A percentile compares a stretch with the other conserved stretches of the same genome.
phyloP scores from a whole-genome alignment of 2,329 filamentous ascomycete species.

The Xylariomycetidae sp. region DNA sequence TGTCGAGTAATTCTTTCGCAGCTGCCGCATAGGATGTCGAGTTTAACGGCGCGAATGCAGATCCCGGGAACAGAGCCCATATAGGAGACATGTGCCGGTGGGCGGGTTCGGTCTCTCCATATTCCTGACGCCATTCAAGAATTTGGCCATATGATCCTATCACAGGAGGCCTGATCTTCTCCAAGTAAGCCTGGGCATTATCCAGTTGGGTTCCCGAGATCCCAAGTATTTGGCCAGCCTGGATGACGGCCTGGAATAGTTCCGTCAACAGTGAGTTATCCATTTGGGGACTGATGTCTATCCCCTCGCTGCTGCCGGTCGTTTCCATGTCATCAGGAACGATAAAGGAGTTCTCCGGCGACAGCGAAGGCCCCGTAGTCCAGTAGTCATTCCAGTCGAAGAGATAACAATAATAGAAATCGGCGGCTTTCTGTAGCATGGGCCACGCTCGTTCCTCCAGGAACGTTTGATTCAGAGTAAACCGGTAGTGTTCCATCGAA shows the following conservation, averaged over 20 bases:
- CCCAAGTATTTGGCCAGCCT: conserved; percentile 9
- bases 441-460: conserved; percentile 19
- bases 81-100: conserved; percentile 18
- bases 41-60: conserved; percentile 11
- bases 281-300: conserved; percentile 11
- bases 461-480: conserved; percentile 26
- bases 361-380: conserved; percentile 13
- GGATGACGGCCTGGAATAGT: conserved; percentile 26
- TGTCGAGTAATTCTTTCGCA: conserved; percentile 9
- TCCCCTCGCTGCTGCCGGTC: conserved; percentile 4
- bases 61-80: conserved; percentile 14
- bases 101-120: conserved; percentile 10
- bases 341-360: conserved; percentile 12
- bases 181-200: conserved; percentile 6
- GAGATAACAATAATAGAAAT: conserved; percentile 35
- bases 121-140: conserved; percentile 18
- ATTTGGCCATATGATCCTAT: conserved; percentile 17
- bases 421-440: conserved; percentile 28
- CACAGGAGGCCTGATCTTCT: conserved; percentile 8
- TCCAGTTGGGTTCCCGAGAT: conserved; percentile 4
- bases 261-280: conserved; percentile 29
- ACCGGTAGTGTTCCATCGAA: conserved; percentile 34
- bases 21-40: conserved; percentile 8
- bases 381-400: conserved; percentile 22
- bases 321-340: conserved; percentile 5